Conservation (phyloP, 352 stramenopile genomes). For the Blastocystis sp. region DNA sequence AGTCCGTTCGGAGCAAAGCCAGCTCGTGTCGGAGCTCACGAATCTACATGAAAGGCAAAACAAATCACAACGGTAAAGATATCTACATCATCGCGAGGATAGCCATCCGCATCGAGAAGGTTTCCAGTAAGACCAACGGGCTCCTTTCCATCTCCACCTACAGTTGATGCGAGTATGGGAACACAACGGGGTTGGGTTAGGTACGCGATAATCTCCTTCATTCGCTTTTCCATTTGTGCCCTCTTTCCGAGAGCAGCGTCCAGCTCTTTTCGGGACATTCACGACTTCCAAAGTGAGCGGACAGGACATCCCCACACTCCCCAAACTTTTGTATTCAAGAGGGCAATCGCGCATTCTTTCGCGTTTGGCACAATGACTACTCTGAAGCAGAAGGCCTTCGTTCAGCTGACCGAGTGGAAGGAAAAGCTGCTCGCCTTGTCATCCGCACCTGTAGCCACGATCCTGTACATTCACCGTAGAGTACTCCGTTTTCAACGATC, state of each 20-base stretch:
- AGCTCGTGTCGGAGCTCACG: slow-evolving; percentile 38
- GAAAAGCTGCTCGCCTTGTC: not conserved
- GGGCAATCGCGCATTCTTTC: not conserved
- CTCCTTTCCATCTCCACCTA: slow-evolving; percentile 35
- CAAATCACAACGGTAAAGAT: not conserved
- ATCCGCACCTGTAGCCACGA: not conserved
- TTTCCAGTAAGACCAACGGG: slow-evolving; percentile 47
- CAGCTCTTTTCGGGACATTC: slow-evolving; percentile 8
- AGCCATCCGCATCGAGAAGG: slow-evolving; percentile 40
- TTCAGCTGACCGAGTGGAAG: not conserved
- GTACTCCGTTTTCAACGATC: not conserved
- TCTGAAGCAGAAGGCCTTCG: not conserved
- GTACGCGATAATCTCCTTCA: slow-evolving; percentile 61
- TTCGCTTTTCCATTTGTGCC: slow-evolving; percentile 45
- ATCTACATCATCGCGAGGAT: slow-evolving; percentile 54
- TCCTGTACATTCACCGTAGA: slow-evolving; percentile 4
- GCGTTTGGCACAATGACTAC: not conserved
- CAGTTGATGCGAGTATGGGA: not conserved
- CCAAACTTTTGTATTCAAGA: too few species aligned
- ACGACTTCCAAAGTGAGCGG: not conserved
- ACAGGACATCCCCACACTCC: not conserved
- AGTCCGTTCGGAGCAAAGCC: slow-evolving; percentile 52
- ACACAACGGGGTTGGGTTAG: slow-evolving; percentile 9
- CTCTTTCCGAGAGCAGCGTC: not conserved
- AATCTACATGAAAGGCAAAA: slow-evolving; percentile 4